A percentile compares a stretch with the other conserved stretches of the same genome.
These are phyloP conservation scores for Zarea fungicola DNA, from an alignment of 2,329 filamentous ascomycete genomes.

Conservation along the genomic window DNA sequence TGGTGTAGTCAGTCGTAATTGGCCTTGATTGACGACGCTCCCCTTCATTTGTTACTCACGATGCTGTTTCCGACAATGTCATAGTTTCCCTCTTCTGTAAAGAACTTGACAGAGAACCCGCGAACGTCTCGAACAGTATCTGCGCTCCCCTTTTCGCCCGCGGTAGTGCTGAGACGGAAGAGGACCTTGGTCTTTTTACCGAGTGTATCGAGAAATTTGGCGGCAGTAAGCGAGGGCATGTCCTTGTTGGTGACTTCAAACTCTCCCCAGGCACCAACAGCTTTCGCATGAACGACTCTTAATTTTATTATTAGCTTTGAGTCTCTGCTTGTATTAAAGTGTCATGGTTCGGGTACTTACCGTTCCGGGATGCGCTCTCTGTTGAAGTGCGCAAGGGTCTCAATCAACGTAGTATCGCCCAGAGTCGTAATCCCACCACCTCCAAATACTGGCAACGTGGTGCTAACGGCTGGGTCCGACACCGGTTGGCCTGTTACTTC, in stretches of 20 bases:
- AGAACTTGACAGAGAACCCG: conserved; percentile 55
- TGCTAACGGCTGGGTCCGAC: too few species aligned
- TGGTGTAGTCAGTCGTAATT: too few species aligned
- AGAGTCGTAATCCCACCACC: conserved; percentile 35
- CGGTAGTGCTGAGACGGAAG: conserved; percentile 65
- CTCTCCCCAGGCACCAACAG: conserved; percentile 45
- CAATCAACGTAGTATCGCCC: conserved; percentile 48
- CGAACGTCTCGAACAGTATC: conserved; percentile 66
- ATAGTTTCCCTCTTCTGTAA: conserved; percentile 64
- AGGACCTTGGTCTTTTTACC: conserved; percentile 55
- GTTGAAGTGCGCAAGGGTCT: conserved; percentile 50
- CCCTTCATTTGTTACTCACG: conserved; percentile 39
- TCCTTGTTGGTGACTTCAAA: conserved; percentile 60
- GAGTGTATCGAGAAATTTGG: conserved; percentile 46
- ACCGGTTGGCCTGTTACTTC: too few species aligned
- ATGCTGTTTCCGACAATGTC: conserved; percentile 61
- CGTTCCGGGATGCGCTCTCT: conserved; percentile 53
- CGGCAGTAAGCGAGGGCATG: conserved; percentile 49
- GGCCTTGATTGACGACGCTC: too few species aligned
- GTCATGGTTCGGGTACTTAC: too few species aligned
- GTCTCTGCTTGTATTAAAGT: too few species aligned
- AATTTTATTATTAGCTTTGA: too few species aligned
- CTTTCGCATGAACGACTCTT: conserved; percentile 29
- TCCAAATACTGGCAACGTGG: too few species aligned
- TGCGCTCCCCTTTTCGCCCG: conserved; percentile 60